Conservation (phyloP, 805 yeast genomes). For the Yarrowia bubula region DNA sequence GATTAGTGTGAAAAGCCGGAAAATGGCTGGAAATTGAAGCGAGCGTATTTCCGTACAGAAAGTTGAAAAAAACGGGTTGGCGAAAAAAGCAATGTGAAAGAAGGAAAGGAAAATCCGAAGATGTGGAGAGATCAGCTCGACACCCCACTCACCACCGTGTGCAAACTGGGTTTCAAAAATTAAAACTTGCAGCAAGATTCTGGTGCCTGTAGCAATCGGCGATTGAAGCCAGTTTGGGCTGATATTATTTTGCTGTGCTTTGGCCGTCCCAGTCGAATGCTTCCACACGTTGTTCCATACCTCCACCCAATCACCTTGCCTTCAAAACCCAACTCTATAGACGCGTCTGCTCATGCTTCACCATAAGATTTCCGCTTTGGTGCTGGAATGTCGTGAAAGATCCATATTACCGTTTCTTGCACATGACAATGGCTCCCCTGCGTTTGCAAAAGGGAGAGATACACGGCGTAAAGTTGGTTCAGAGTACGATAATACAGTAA, state of each 20-base stretch:
- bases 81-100: not conserved
- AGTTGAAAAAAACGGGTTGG: too few species aligned
- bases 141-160: too few species aligned
- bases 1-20: not conserved
- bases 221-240: too few species aligned
- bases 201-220: too few species aligned
- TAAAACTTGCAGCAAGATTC: too few species aligned
- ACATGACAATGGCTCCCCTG: not conserved
- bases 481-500: too few species aligned
- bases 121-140: too few species aligned
- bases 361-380: not conserved
- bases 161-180: too few species aligned
- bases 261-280: not conserved
- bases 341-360: too few species aligned
- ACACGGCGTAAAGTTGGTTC: not conserved
- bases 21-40: not conserved
- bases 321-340: not conserved
- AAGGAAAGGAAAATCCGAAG: not conserved
- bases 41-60: too few species aligned
- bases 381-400: not conserved
- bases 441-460: not conserved
- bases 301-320: slow-evolving; percentile 8
- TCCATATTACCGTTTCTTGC: not conserved
- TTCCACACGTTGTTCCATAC: slow-evolving; percentile 15
- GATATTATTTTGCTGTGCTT: not conserved